Evolutionary conservation across 495 filamentous ascomycete species (phyloP).

Genomic region (Talaromyces wortmannii): DNA sequence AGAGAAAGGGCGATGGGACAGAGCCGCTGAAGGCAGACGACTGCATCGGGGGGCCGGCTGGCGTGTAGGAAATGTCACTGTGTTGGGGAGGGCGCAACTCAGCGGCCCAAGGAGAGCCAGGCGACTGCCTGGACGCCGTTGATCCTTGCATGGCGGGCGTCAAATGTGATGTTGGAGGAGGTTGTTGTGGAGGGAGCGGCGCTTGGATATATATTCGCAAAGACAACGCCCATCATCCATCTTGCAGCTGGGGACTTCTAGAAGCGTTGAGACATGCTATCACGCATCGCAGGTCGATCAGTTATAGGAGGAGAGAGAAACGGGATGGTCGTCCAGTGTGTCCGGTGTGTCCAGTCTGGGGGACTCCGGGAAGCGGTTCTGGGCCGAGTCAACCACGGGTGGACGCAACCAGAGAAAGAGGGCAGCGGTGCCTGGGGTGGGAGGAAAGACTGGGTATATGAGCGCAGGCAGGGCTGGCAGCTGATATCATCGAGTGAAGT

Average conservation of each 20-base stretch:
- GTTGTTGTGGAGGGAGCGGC: not conserved
- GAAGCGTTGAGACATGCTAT: too few relatives aligned
- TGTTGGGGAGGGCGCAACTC: conserved; percentile 19
- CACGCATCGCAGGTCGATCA: too few relatives aligned
- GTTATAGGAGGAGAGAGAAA: too few relatives aligned
- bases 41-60: conserved; percentile 18
- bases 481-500: not conserved
- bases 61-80: conserved; percentile 18
- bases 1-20: conserved; percentile 14
- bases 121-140: conserved; percentile 26
- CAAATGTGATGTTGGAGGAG: not conserved
- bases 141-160: conserved; percentile 37
- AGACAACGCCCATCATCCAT: not conserved
- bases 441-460: too few relatives aligned
- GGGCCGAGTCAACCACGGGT: too few relatives aligned
- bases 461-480: too few relatives aligned
- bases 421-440: too few relatives aligned
- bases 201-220: not conserved
- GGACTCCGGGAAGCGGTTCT: too few relatives aligned
- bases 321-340: too few relatives aligned
- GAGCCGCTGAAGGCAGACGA: conserved; percentile 37
- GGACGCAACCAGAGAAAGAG: too few relatives aligned
- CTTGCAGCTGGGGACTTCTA: not conserved
- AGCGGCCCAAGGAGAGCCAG: conserved; percentile 38
- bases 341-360: too few relatives aligned